A percentile compares a stretch with the other conserved stretches of the same genome.
Conservation (phyloP, 768 basidiomycete species). For the Phanerochaete carnosa region DNA sequence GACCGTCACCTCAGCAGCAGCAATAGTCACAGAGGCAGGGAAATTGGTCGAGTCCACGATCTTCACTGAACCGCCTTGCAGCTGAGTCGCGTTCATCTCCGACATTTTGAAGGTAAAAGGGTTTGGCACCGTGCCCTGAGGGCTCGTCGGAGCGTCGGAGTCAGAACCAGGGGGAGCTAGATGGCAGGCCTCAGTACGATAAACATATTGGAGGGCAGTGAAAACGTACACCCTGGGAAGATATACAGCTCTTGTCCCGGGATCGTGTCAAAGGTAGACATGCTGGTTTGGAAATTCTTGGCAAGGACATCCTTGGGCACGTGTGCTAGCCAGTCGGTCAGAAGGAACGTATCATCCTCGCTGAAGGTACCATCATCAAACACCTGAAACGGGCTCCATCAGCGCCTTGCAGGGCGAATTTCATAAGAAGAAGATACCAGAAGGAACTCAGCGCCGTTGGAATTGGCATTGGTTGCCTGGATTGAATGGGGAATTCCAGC, state of each 20-base stretch:
- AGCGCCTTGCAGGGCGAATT: neutral
- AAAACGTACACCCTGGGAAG: slow-evolving; percentile 22
- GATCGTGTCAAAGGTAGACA: slow-evolving; percentile 24
- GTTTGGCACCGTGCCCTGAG: slow-evolving; percentile 43
- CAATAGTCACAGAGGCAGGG: slow-evolving; percentile 45
- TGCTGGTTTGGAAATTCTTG: slow-evolving; percentile 27
- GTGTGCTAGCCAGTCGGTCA: slow-evolving; percentile 28
- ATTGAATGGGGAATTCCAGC: slow-evolving; percentile 14
- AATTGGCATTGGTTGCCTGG: slow-evolving; percentile 24
- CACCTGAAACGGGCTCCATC: slow-evolving; percentile 16
- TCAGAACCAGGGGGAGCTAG: slow-evolving; percentile 23
- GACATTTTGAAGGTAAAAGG: slow-evolving; percentile 48
- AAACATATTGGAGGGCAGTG: neutral
- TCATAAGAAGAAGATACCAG: slow-evolving; percentile 11
- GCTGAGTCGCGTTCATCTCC: slow-evolving; percentile 38
- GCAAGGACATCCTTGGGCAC: slow-evolving; percentile 35
- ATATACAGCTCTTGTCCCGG: slow-evolving; percentile 26
- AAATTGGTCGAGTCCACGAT: slow-evolving; percentile 49
- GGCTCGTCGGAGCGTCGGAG: slow-evolving; percentile 33
- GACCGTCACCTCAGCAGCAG: slow-evolving; percentile 56
- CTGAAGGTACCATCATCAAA: slow-evolving; percentile 33
- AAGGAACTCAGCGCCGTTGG: slow-evolving; percentile 23
- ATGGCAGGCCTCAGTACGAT: neutral
- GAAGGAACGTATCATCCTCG: slow-evolving; percentile 30
- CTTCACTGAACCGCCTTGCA: slow-evolving; percentile 40